Percentiles rank a stretch among this genome's conserved stretches.
Evolutionary conservation across 306 rosid genomes (phyloP).

Genomic region (Begonia loranthoides): DNA sequence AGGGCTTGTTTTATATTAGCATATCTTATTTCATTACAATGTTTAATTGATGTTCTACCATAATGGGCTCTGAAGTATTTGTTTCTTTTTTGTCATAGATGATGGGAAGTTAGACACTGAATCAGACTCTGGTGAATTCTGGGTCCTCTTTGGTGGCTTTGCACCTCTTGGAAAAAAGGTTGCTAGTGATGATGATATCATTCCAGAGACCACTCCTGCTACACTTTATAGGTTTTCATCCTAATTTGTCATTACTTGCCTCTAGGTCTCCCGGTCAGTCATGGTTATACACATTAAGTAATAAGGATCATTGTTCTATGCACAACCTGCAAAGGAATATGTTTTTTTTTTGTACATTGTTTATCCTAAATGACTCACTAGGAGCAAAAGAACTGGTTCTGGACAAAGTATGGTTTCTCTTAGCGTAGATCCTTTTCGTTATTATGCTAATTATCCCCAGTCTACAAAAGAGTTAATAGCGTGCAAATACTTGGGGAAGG

Average conservation of each 20-base stretch:
- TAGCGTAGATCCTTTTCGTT: too few relatives aligned
- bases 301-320: too few relatives aligned
- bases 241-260: too few relatives aligned
- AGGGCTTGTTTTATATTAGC: conserved; percentile 10
- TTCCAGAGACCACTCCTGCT: conserved; percentile 10
- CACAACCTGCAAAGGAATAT: neutral
- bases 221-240: conserved; percentile 9
- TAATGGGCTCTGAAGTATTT: conserved; percentile 5
- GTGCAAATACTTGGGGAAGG: too few relatives aligned
- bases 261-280: neutral
- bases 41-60: neutral
- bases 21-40: neutral
- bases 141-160: conserved; percentile 18
- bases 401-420: too few relatives aligned
- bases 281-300: neutral
- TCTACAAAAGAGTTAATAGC: too few relatives aligned
- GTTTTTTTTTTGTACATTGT: too few relatives aligned
- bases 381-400: too few relatives aligned
- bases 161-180: conserved; percentile 12
- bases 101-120: conserved; percentile 13
- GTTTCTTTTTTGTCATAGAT: conserved; percentile 14
- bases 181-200: conserved; percentile 8
- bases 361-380: neutral
- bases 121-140: conserved; percentile 13
- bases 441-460: too few relatives aligned